Base-by-base conservation (phyloP, 768 basidiomycete genomes). In the Tricholoma matsutake region DNA sequence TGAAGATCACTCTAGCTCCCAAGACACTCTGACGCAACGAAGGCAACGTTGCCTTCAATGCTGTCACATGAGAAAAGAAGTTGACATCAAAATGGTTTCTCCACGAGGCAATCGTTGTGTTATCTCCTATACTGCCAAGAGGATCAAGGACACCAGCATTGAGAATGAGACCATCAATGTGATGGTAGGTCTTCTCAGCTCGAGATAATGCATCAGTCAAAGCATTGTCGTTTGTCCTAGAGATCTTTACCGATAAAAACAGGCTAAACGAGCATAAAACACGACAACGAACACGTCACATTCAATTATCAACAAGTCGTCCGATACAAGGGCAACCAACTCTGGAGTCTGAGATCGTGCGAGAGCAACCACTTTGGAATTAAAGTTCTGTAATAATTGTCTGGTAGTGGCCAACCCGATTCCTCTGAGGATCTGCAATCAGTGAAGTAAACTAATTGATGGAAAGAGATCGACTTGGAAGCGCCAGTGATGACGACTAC, bases 81-180 rank as follows among this genome's bases (percentile, higher is more conserved):
- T 96, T 96, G 74, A 92, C 79, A 65, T 95, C 89, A 69, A 96
- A 93, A 67, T 87, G 82, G 22, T 71, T 67, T 68, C 83, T 88
- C 92, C 91, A 93, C 20, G 75, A 74, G 57, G 83, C 79, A 39
- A 89, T 64, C 14, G 81, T 71, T 8, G 80, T 78, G 35, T 77
- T 73, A 51, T 83, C 81, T 14, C 73, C 79, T 56, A 91, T 82
- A 39, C 78, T 80, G 59, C 85, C 82, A 22, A 94, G 66, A 16
- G 93, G 92, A 43, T 88, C 85, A 22, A 95, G 73, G 0, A 81
- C 83, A 4, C 83, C 95, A n/a, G 94, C 95, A 65, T 94, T 97
- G 56, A 98, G 79, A 61, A 96, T 74, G 61, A 97, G 75, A 25
- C 83, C 88, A 71, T 96, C 93, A 60, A 96, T 78, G 49, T 79